Conservation (phyloP, 441 rosid genomes). For the Geranium incanum region DNA sequence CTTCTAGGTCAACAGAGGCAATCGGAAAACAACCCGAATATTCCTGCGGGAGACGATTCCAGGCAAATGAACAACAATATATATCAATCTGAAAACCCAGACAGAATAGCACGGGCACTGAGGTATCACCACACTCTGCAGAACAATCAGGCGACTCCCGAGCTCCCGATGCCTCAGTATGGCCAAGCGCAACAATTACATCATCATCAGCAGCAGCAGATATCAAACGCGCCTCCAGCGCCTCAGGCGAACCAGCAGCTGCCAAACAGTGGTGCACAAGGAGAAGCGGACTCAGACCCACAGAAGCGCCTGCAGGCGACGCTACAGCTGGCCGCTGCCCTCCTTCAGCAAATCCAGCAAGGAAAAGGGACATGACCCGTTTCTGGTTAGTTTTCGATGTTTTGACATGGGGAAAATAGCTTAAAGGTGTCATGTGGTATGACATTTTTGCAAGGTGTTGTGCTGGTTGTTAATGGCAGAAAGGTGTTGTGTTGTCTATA, state of each 20-base stretch:
- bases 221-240: constrained; percentile 25
- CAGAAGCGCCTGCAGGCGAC: constrained; percentile 93
- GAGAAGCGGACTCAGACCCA: constrained; percentile 65
- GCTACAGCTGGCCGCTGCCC: constrained; percentile 84
- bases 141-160: constrained; percentile 30
- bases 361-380: constrained; percentile 51
- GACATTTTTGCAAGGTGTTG: too few relatives aligned
- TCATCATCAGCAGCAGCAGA: constrained; percentile 35
- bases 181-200: constrained; percentile 36
- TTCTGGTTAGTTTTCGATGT: constrained; percentile 1
- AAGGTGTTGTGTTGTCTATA: too few relatives aligned
- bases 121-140: constrained; percentile 34
- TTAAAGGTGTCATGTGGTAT: too few relatives aligned
- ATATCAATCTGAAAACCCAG: constrained; percentile 30
- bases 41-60: constrained; percentile 28
- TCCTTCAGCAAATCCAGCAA: constrained; percentile 93
- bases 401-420: not conserved
- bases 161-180: constrained; percentile 38
- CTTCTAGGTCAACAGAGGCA: constrained; percentile 59
- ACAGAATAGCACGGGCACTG: constrained; percentile 29
- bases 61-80: constrained; percentile 25
- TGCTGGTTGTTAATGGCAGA: too few relatives aligned
- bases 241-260: constrained; percentile 31
- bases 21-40: constrained; percentile 32
- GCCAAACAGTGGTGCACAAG: constrained; percentile 35